Percentiles rank a stretch among this genome's conserved stretches.
These are phyloP conservation scores for Lineolata rhizophorae DNA, from an alignment of 495 filamentous ascomycete genomes.

Conservation along the genomic window DNA sequence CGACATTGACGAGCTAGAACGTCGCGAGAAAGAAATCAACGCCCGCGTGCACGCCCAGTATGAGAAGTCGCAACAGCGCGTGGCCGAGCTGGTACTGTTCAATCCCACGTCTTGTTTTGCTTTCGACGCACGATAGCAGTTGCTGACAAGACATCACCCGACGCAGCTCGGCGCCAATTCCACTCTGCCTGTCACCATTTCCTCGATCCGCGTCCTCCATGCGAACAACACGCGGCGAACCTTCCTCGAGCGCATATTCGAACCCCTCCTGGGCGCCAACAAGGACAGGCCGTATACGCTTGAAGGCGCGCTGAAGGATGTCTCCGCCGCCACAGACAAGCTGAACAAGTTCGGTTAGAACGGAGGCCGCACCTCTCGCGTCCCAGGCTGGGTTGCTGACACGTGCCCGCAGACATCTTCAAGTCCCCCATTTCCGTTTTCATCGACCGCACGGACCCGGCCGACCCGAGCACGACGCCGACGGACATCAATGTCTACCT, in stretches of 20 bases:
- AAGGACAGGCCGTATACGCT: constrained; percentile 48
- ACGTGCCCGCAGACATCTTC: constrained; percentile 45
- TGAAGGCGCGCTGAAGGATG: constrained; percentile 46
- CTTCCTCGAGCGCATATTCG: constrained; percentile 62
- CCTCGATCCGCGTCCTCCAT: constrained; percentile 56
- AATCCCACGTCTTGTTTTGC: too few relatives aligned
- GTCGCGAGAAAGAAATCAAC: constrained; percentile 37
- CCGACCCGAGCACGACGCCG: constrained; percentile 33
- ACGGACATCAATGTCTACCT: constrained; percentile 55
- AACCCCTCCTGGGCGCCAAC: constrained; percentile 49
- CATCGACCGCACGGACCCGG: constrained; percentile 42
- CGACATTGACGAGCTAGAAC: constrained; percentile 37
- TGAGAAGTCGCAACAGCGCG: constrained; percentile 39
- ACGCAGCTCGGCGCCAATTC: constrained; percentile 56
- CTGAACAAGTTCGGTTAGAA: constrained; percentile 56
- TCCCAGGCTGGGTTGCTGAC: not conserved
- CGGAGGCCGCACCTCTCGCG: not conserved
- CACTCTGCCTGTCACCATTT: constrained; percentile 60
- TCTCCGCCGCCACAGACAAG: constrained; percentile 45
- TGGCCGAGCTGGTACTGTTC: constrained; percentile 37
- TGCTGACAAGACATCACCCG: not conserved
- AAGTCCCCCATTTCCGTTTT: constrained; percentile 60
- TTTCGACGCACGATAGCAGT: not conserved
- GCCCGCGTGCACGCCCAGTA: constrained; percentile 40
- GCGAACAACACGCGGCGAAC: constrained; percentile 52